Conservation (phyloP, 192 early-diverging fungal genomes). For the Umbelopsis ramanniana region DNA sequence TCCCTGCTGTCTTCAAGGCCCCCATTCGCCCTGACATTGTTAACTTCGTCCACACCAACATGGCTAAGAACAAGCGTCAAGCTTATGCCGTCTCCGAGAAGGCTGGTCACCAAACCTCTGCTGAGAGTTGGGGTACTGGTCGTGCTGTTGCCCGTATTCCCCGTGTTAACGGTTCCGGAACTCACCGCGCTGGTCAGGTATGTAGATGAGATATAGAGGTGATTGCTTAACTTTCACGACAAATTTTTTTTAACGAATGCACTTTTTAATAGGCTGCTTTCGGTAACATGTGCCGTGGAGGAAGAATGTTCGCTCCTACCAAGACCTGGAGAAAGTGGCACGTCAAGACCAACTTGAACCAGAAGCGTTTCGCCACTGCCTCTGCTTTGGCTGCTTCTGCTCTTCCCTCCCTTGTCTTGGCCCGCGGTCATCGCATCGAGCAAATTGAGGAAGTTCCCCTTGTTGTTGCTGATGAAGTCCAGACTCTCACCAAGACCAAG, state of each 20-base stretch:
- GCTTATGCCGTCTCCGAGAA: conserved; percentile 93
- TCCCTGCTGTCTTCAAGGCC: conserved; percentile 93
- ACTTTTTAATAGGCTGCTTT: conserved; percentile 71
- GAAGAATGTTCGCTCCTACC: conserved; percentile 99
- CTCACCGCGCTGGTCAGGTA: conserved; percentile 91
- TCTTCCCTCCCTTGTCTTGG: conserved; percentile 87
- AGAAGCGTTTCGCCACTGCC: conserved; percentile 95
- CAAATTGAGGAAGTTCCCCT: conserved; percentile 94
- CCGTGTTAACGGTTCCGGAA: conserved; percentile 95
- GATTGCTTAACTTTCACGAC: no score
- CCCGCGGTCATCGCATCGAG: conserved; percentile 96
- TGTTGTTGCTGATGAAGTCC: conserved; percentile 78
- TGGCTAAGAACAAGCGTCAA: conserved; percentile 99
- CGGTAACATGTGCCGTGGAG: conserved; percentile 99
- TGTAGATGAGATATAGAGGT: no score
- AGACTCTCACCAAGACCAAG: conserved; percentile 91
- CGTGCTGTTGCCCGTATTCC: conserved; percentile 99
- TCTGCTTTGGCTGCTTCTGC: conserved; percentile 97
- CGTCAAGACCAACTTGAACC: conserved; percentile 98
- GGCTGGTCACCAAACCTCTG: conserved; percentile 99
- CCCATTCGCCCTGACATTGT: conserved; percentile 98
- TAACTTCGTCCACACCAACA: conserved; percentile 94
- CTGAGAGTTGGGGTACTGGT: conserved; percentile 97
- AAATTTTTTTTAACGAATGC: no score
- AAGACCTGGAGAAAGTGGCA: conserved; percentile 99